phyloP scores from a whole-genome alignment of 306 rosid genomes.

The Vigna radiata region DNA sequence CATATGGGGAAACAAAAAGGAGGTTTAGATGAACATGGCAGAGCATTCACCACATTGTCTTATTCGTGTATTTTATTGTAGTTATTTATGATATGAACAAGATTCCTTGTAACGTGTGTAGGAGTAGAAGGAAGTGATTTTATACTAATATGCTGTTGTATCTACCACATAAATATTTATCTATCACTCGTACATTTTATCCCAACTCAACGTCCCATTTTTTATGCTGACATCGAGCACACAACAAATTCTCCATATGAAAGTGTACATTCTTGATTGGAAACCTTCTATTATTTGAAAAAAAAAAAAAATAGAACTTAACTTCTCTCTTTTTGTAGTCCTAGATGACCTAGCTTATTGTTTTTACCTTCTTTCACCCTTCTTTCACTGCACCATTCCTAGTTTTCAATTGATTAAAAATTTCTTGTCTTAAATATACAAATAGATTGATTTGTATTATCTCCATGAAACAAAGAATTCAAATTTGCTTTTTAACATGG shows the following conservation, averaged over 20 bases:
- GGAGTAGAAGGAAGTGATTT: slow-evolving; percentile 43
- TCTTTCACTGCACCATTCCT: no score
- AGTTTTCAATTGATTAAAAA: no score
- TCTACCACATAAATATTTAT: slow-evolving; percentile 40
- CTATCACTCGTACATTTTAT: slow-evolving; percentile 36
- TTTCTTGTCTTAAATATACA: no score
- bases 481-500: no score
- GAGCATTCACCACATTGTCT: slow-evolving; percentile 27
- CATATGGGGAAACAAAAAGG: slow-evolving; percentile 93
- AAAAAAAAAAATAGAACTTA: no score
- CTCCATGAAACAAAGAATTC: no score
- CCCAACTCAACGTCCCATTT: neutral
- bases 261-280: no score
- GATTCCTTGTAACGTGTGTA: slow-evolving; percentile 50
- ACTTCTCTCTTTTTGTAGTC: no score
- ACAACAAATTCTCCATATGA: neutral
- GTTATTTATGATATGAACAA: slow-evolving; percentile 38
- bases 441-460: no score
- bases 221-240: neutral
- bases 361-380: no score
- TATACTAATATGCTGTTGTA: slow-evolving; percentile 38
- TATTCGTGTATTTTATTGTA: slow-evolving; percentile 44
- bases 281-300: no score
- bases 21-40: slow-evolving; percentile 70
- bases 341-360: no score